phyloP scores from a whole-genome alignment of 345 rosid genomes.

The Rhizophora apiculata region DNA sequence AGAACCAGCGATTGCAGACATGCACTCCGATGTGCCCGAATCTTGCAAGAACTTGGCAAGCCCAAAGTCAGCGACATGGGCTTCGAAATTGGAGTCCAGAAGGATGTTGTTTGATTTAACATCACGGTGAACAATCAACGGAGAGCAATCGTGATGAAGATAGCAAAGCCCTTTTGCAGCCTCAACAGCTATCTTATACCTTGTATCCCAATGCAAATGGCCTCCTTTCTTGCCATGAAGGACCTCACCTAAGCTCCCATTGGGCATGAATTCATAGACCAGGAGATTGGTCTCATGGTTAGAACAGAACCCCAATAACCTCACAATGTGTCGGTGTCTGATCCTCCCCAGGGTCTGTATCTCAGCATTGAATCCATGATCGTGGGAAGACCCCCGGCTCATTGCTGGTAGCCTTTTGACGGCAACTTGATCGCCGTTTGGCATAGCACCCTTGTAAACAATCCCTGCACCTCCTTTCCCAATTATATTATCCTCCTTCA shows the following conservation, averaged over 20 bases:
- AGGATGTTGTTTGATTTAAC: slow-evolving; percentile 88
- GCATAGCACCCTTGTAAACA: slow-evolving; percentile 77
- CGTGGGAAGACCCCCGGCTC: slow-evolving; percentile 89
- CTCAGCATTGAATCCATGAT: slow-evolving; percentile 95
- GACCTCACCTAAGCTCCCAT: slow-evolving; percentile 88
- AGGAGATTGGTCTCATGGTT: slow-evolving; percentile 88
- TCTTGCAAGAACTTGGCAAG: slow-evolving; percentile 91
- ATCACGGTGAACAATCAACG: slow-evolving; percentile 78
- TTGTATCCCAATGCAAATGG: slow-evolving; percentile 80
- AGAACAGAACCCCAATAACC: slow-evolving; percentile 78
- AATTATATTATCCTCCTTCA: slow-evolving; percentile 86
- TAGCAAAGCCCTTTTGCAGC: slow-evolving; percentile 88
- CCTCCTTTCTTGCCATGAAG: slow-evolving; percentile 93
- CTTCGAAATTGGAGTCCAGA: slow-evolving; percentile 75
- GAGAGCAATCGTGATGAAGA: slow-evolving; percentile 88
- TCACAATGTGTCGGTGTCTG: slow-evolving; percentile 80
- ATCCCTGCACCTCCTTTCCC: slow-evolving; percentile 97
- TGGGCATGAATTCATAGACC: slow-evolving; percentile 87
- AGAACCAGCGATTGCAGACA: slow-evolving; percentile 97
- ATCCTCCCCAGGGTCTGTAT: slow-evolving; percentile 89
- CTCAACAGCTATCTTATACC: slow-evolving; percentile 80
- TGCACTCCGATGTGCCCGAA: slow-evolving; percentile 87
- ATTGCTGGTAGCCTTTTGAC: slow-evolving; percentile 76
- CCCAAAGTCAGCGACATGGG: slow-evolving; percentile 95
- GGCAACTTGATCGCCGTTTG: slow-evolving; percentile 75